Conservation (phyloP, 768 basidiomycete species). For the Boletus insuetus region DNA sequence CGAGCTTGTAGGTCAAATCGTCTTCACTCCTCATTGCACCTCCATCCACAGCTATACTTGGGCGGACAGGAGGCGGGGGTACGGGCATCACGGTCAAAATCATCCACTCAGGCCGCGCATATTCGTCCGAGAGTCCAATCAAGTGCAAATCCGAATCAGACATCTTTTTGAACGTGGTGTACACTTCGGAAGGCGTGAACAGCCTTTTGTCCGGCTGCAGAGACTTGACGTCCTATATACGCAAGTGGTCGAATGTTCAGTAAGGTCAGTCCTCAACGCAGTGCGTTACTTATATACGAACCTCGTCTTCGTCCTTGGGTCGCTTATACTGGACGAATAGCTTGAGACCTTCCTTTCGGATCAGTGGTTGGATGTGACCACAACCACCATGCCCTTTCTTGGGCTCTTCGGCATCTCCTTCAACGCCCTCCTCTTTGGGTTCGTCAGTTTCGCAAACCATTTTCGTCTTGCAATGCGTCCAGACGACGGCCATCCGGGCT, state of each 20-base stretch:
- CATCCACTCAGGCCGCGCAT: constrained; percentile 99
- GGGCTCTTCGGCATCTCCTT: constrained; percentile 58
- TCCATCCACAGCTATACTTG: constrained; percentile 96
- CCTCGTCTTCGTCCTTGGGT: constrained; percentile 93
- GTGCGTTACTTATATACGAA: constrained; percentile 38
- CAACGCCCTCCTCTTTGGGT: constrained; percentile 80
- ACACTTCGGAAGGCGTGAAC: constrained; percentile 85
- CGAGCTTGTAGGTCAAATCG: constrained; percentile 96
- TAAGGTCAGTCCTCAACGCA: not conserved
- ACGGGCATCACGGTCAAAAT: constrained; percentile 97
- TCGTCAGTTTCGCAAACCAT: constrained; percentile 88
- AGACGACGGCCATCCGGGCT: constrained; percentile 81
- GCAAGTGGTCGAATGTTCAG: constrained; percentile 9
- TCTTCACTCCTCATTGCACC: constrained; percentile 97
- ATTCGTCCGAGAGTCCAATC: constrained; percentile 91
- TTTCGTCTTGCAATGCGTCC: constrained; percentile 85
- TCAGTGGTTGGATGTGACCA: constrained; percentile 84
- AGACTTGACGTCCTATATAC: constrained; percentile 68
- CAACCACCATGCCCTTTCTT: constrained; percentile 97
- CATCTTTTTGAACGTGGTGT: constrained; percentile 95
- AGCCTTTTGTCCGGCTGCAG: constrained; percentile 79
- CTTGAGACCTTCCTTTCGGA: constrained; percentile 94
- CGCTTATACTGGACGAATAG: constrained; percentile 94
- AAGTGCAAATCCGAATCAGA: constrained; percentile 82
- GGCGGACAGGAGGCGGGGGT: constrained; percentile 96